These are phyloP conservation scores for Penicilliopsis zonata DNA, from an alignment of 495 filamentous ascomycete species.

Conservation along the genomic window DNA sequence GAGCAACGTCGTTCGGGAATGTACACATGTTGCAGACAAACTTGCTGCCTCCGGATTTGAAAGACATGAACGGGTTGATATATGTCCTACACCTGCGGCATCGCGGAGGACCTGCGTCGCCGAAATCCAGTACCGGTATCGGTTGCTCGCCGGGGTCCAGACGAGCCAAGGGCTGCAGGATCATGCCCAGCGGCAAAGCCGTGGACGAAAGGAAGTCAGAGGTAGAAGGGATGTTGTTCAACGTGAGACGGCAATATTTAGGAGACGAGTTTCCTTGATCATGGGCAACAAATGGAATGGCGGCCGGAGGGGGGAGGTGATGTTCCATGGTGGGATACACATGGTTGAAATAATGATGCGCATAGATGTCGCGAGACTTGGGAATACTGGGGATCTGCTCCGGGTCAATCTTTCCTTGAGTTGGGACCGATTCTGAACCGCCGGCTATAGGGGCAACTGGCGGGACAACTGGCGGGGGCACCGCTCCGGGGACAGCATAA, in stretches of 20 bases:
- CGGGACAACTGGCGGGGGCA: constrained; percentile 39
- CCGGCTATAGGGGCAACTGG: no score
- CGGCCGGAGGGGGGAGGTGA: constrained; percentile 77
- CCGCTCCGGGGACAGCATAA: constrained; percentile 38
- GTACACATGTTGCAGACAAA: constrained; percentile 98
- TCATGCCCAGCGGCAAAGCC: constrained; percentile 71
- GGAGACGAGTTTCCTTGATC: constrained; percentile 97
- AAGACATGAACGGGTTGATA: constrained; percentile 98
- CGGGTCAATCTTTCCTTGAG: constrained; percentile 72
- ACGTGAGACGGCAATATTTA: constrained; percentile 78
- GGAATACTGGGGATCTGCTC: constrained; percentile 93
- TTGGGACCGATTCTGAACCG: constrained; percentile 34
- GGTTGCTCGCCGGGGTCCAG: constrained; percentile 75
- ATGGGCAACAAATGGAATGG: constrained; percentile 80
- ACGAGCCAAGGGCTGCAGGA: constrained; percentile 80
- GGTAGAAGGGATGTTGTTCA: constrained; percentile 83
- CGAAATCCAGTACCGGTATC: constrained; percentile 91
- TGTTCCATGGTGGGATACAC: constrained; percentile 91
- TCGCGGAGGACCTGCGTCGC: constrained; percentile 78
- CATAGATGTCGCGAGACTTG: constrained; percentile 63
- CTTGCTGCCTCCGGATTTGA: constrained; percentile 85
- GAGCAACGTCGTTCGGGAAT: constrained; percentile 86
- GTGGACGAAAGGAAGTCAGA: constrained; percentile 70
- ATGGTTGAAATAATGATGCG: constrained; percentile 74
- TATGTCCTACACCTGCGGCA: constrained; percentile 92